Evolutionary conservation across 257 asterid species (phyloP), one percentile per base, ranked within the genome.

Genomic region (Nicotiana sylvestris): DNA sequence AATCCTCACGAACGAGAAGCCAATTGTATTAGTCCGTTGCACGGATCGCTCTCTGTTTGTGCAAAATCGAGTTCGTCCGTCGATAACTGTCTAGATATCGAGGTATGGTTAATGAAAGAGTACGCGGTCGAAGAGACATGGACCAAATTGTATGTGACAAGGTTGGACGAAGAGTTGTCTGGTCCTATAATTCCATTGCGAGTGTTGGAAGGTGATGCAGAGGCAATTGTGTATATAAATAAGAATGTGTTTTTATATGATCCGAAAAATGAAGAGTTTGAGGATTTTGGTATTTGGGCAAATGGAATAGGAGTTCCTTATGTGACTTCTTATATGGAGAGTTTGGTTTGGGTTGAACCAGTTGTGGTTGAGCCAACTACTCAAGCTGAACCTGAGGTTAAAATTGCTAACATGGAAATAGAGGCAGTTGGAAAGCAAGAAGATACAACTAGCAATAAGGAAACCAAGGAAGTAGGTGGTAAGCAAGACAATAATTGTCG

Each of bases 291-390:
- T 0, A 74, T 74, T 49, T 74, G 80, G 80, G 80, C 80, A 0
- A 74, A 74, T 74, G 80, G 80, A 27, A 74, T 74, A 49, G 80
- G 80, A 27, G 80, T 74, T 13, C 80, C 80, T 13, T 74, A 74
- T 49, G 80, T 74, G 1, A 74, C 80, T 6, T 13, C 7, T 27
- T 74, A 12, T 27, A 74, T 74, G 39, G 80, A 74, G 37, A 74
- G 62, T 74, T 49, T 74, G 2, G 9, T 49, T 74, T 74, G 80
- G 80, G 27, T 74, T 74, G 80, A 74, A 7, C 80, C 80, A 74
- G 51, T 74, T 6, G 8, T 27, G 1, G 27, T 49, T 74, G 80
- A 74, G 49, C 27, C 78, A 25, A 25, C 15, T 49, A 25, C 43
- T 6, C 80, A 18, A 25, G 13, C 27, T 74, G 35, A 18, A 49